Percentiles rank a stretch among this genome's conserved stretches.
phyloP scores from a whole-genome alignment of 345 rosid species.

The Arabidopsis suecica region DNA sequence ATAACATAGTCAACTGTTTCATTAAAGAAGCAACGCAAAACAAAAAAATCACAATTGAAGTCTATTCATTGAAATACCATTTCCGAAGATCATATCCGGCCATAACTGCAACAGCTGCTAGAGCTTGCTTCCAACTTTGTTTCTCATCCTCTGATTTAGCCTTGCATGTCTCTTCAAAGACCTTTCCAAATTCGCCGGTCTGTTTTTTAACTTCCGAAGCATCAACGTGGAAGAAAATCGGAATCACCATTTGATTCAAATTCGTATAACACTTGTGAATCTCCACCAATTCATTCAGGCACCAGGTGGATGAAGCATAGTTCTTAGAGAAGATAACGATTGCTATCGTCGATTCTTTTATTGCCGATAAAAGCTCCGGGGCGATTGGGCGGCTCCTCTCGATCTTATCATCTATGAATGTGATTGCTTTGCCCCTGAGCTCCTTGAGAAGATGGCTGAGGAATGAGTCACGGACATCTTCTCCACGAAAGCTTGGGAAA shows the following conservation, averaged over 20 bases:
- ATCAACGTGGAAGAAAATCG: slow-evolving; percentile 28
- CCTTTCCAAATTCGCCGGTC: not conserved
- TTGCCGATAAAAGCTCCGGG: slow-evolving; percentile 15
- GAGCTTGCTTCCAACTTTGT: slow-evolving; percentile 5
- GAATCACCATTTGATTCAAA: not conserved
- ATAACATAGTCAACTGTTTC: not conserved
- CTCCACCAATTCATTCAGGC: slow-evolving; percentile 16
- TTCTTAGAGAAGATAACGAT: slow-evolving; percentile 30
- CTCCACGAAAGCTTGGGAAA: slow-evolving; percentile 26
- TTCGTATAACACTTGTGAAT: not conserved
- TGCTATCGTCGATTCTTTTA: slow-evolving; percentile 19
- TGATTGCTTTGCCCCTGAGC: not conserved
- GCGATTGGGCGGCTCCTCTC: slow-evolving; percentile 7
- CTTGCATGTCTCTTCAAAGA: slow-evolving; percentile 3
- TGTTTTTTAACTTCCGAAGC: slow-evolving; percentile 30
- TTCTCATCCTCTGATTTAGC: not conserved
- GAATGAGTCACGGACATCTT: slow-evolving; percentile 23
- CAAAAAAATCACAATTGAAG: no score
- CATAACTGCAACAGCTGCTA: not conserved
- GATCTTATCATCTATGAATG: slow-evolving; percentile 10
- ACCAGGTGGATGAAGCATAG: slow-evolving; percentile 21
- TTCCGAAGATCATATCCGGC: slow-evolving; percentile 29
- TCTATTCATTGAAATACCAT: not conserved
- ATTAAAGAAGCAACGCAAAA: not conserved
- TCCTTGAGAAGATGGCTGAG: slow-evolving; percentile 22